Conservation (phyloP, 345 rosid genomes). For the Geranium rotundifolium region DNA sequence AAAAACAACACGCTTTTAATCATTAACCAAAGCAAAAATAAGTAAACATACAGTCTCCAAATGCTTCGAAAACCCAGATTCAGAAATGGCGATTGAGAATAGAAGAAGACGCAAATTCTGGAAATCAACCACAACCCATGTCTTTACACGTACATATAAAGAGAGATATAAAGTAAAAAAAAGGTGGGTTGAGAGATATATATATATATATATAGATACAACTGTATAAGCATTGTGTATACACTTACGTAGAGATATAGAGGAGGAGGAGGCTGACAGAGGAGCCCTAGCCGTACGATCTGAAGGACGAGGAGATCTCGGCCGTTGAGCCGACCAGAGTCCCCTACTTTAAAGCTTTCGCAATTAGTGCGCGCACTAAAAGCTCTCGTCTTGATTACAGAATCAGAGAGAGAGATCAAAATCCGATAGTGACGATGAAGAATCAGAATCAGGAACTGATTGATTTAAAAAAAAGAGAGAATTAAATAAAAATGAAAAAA, state of each 20-base stretch:
- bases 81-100: not conserved
- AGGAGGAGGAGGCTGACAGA: slow-evolving; percentile 12
- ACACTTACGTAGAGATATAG: slow-evolving; percentile 14
- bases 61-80: not conserved
- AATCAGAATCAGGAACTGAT: not conserved
- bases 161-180: slow-evolving; percentile 7
- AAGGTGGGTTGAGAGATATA: slow-evolving; percentile 6
- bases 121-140: not conserved
- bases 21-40: not conserved
- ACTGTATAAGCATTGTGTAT: not conserved
- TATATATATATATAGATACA: no score
- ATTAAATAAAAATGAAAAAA: no score
- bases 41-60: not conserved
- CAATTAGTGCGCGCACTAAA: not conserved
- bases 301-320: slow-evolving; percentile 23
- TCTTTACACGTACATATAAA: not conserved
- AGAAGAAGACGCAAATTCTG: not conserved
- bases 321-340: slow-evolving; percentile 22
- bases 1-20: not conserved
- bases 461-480: not conserved
- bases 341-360: not conserved
- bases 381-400: not conserved
- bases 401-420: not conserved
- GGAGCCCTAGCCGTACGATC: slow-evolving; percentile 30
- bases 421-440: not conserved